Evolutionary conservation across 371 early-diverging fungal genomes (phyloP).

Genomic region (Mucor velutinosus): DNA sequence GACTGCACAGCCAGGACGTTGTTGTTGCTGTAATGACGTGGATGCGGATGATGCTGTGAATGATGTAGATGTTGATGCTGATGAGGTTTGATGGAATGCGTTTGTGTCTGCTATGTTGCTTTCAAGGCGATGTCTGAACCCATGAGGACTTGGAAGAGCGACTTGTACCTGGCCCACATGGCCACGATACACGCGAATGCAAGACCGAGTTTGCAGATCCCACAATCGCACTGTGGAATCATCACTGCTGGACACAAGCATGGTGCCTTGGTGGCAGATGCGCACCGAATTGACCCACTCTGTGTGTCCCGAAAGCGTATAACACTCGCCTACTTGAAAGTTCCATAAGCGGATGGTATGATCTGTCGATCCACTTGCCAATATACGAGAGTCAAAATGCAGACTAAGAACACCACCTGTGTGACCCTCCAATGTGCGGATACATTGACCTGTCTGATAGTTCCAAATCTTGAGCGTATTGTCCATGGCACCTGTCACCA

Average conservation of each 20-base stretch:
- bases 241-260: conserved; percentile 80
- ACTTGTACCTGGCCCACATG: conserved; percentile 84
- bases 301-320: conserved; percentile 79
- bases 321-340: conserved; percentile 76
- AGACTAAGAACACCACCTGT: conserved; percentile 86
- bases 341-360: conserved; percentile 91
- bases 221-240: conserved; percentile 82
- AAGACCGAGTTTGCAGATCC: conserved; percentile 76
- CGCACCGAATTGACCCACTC: conserved; percentile 88
- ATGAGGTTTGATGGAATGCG: too few relatives aligned
- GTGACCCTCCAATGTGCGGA: conserved; percentile 82
- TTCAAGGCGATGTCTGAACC: conserved; percentile 43
- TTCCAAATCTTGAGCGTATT: conserved; percentile 96
- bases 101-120: background rate
- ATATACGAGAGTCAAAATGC: conserved; percentile 78
- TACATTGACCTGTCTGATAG: conserved; percentile 85
- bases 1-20: conserved; percentile 1
- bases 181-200: conserved; percentile 70
- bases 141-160: conserved; percentile 47
- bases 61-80: background rate
- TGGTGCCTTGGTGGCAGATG: conserved; percentile 61
- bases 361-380: conserved; percentile 88
- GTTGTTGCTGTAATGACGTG: too few relatives aligned
- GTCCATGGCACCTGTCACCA: conserved; percentile 90
- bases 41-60: background rate